A percentile compares a stretch with the other conserved stretches of the same genome.
Conservation (phyloP, 805 yeast species). For the Barnettozyma sucrosica region DNA sequence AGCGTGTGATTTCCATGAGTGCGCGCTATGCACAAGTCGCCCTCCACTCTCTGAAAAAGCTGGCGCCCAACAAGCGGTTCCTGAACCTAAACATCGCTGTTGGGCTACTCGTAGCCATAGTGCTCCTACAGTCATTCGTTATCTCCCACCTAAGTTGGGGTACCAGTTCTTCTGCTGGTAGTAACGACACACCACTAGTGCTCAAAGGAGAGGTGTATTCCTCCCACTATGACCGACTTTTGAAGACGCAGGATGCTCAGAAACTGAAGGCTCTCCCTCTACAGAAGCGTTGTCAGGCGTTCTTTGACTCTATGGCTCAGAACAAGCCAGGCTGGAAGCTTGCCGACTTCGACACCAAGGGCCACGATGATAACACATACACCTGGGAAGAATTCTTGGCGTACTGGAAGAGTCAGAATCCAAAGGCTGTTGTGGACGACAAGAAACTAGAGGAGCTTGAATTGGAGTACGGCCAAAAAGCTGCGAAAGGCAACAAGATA, state of each 20-base stretch:
- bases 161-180: neutral
- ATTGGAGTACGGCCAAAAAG: slow-evolving; percentile 10
- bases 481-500: slow-evolving; percentile 8
- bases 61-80: slow-evolving; percentile 18
- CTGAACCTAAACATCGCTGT: slow-evolving; percentile 18
- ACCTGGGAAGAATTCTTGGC: slow-evolving; percentile 15
- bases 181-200: slow-evolving; percentile 7
- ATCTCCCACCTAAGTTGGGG: neutral
- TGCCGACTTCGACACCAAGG: slow-evolving; percentile 16
- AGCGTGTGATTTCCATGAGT: neutral
- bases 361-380: slow-evolving; percentile 19
- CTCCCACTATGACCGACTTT: slow-evolving; percentile 12
- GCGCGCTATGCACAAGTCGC: slow-evolving; percentile 10
- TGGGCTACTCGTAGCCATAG: slow-evolving; percentile 9
- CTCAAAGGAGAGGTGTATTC: slow-evolving; percentile 16
- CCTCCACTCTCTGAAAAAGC: neutral
- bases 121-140: slow-evolving; percentile 15
- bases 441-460: slow-evolving; percentile 9
- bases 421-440: slow-evolving; percentile 8
- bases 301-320: slow-evolving; percentile 11
- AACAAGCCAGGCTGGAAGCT: slow-evolving; percentile 17
- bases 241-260: neutral
- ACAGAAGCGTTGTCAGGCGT: slow-evolving; percentile 15
- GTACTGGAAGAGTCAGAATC: slow-evolving; percentile 2
- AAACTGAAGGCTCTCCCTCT: slow-evolving; percentile 8